These are phyloP conservation scores for Aspergillus carbonarius DNA, from an alignment of 2,329 filamentous ascomycete species.

Conservation along the genomic window DNA sequence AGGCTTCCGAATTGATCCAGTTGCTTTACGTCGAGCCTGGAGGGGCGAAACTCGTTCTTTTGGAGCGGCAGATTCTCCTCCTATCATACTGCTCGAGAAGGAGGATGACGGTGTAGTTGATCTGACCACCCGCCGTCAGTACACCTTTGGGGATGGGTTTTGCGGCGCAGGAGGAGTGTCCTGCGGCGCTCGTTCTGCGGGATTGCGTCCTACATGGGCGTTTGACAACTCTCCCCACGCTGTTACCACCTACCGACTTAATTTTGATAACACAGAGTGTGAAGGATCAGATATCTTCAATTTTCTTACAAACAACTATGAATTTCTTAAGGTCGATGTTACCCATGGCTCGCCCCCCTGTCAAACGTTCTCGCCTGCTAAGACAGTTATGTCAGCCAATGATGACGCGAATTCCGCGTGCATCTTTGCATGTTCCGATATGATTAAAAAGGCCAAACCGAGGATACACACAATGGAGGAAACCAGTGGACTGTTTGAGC, in stretches of 20 bases:
- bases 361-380: conserved; percentile 70
- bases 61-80: conserved; percentile 20
- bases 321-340: conserved; percentile 59
- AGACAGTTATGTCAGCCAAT: conserved; percentile 58
- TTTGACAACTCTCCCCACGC: conserved; percentile 64
- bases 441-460: conserved; percentile 61
- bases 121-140: conserved; percentile 40
- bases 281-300: conserved; percentile 49
- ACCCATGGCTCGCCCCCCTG: conserved; percentile 77
- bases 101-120: conserved; percentile 19
- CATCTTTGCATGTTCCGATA: conserved; percentile 47
- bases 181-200: conserved; percentile 42
- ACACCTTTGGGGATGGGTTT: conserved; percentile 71
- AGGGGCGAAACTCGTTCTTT: conserved; percentile 33
- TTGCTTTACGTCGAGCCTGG: conserved; percentile 32
- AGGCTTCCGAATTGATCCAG: conserved; percentile 11
- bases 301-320: conserved; percentile 33
- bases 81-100: conserved; percentile 16
- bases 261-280: conserved; percentile 51
- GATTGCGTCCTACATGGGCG: conserved; percentile 59
- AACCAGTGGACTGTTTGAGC: conserved; percentile 65
- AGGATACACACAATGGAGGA: conserved; percentile 76
- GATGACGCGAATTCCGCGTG: conserved; percentile 68
- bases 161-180: conserved; percentile 66
- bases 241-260: conserved; percentile 57